Conservation (phyloP, 78 protist genomes). For the Dictyostelium discoideum region DNA sequence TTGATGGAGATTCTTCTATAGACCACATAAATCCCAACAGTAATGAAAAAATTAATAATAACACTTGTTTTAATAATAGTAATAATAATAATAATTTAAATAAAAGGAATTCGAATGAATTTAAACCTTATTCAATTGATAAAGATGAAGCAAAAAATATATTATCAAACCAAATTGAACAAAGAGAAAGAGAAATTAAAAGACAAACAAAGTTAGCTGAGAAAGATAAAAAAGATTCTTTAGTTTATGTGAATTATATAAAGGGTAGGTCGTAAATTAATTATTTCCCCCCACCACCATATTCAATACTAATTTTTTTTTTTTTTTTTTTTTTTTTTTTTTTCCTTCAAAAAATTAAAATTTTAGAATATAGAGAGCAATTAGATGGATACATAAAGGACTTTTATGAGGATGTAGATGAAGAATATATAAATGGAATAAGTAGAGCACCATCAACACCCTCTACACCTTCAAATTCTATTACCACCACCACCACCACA, state of each 20-base stretch:
- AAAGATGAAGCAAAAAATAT: conserved; percentile 44
- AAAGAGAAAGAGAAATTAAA: conserved; percentile 63
- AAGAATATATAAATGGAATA: not conserved
- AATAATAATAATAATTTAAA: not conserved
- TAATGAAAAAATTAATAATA: not conserved
- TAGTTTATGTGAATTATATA: conserved; percentile 31
- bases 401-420: conserved; percentile 51
- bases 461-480: not conserved
- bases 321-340: not conserved
- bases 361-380: conserved; percentile 39
- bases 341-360: not conserved
- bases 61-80: not conserved
- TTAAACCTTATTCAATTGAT: conserved; percentile 1
- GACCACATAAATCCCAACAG: too few species aligned
- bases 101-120: conserved; percentile 3
- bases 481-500: not conserved
- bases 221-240: conserved; percentile 66
- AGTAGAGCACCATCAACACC: not conserved
- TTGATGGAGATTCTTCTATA: not conserved
- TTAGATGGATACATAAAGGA: conserved; percentile 53
- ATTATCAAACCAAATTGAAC: conserved; percentile 39
- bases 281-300: too few species aligned
- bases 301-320: not conserved
- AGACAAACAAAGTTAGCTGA: conserved; percentile 62
- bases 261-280: conserved; percentile 22